Percentiles rank a stretch among this genome's conserved stretches.
phyloP scores from a whole-genome alignment of 352 stramenopile genomes.

The Elongisporangium senticosum region DNA sequence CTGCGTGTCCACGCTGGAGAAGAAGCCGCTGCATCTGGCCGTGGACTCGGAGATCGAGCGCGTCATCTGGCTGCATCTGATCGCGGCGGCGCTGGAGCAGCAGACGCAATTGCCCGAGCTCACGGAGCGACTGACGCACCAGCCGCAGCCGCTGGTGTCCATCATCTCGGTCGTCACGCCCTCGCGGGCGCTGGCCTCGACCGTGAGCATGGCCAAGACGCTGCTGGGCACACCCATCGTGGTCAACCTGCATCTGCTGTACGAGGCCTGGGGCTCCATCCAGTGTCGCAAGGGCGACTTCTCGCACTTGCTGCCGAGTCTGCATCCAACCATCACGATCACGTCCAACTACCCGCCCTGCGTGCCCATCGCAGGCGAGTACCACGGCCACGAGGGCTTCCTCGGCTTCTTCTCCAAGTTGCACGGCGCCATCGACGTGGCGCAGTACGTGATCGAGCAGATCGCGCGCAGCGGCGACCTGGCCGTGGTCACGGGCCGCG shows the following conservation, averaged over 20 bases:
- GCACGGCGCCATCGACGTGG: slow-evolving; percentile 64
- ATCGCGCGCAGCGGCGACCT: slow-evolving; percentile 65
- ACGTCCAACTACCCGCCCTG: slow-evolving; percentile 73
- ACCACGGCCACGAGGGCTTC: slow-evolving; percentile 55
- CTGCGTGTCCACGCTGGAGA: slow-evolving; percentile 41
- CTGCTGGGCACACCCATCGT: slow-evolving; percentile 46
- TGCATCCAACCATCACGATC: slow-evolving; percentile 72
- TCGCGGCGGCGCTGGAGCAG: slow-evolving; percentile 60
- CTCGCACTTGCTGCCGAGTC: slow-evolving; percentile 61
- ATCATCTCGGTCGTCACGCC: slow-evolving; percentile 5
- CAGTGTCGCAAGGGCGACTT: slow-evolving; percentile 77
- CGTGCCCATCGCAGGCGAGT: slow-evolving; percentile 65
- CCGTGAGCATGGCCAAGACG: slow-evolving; percentile 25
- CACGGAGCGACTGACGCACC: neutral
- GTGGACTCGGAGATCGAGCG: slow-evolving; percentile 68
- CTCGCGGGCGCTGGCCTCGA: slow-evolving; percentile 11
- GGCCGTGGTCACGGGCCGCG: slow-evolving; percentile 69
- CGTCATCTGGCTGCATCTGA: slow-evolving; percentile 68
- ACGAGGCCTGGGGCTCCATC: slow-evolving; percentile 70
- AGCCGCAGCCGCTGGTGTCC: neutral
- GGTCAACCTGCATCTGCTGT: slow-evolving; percentile 63
- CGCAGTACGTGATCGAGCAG: slow-evolving; percentile 62
- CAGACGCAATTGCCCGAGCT: slow-evolving; percentile 30
- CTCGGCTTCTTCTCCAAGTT: slow-evolving; percentile 69
- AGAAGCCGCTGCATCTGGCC: slow-evolving; percentile 53